A percentile compares a stretch with the other conserved stretches of the same genome.
Evolutionary conservation across 257 asterid species (phyloP).

Genomic region (Solanum dulcamara): DNA sequence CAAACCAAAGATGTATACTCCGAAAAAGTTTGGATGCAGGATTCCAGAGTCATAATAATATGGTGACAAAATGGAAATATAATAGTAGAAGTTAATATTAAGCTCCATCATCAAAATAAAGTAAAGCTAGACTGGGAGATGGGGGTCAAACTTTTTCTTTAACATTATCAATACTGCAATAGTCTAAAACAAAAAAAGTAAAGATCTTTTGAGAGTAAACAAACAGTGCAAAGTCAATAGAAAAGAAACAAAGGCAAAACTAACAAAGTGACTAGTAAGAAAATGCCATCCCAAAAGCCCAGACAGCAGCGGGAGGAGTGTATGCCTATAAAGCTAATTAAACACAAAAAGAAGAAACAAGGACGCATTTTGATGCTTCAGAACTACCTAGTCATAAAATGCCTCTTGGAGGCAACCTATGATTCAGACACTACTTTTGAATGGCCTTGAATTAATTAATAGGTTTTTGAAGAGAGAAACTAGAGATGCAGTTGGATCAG

Average conservation of each 20-base stretch:
- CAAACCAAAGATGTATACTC: accelerated
- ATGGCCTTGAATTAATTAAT: slow-evolving; percentile 29
- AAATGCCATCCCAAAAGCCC: neutral
- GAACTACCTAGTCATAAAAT: neutral
- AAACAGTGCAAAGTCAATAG: neutral
- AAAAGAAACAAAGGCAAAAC: neutral
- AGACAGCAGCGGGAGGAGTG: neutral
- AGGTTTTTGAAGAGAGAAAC: slow-evolving; percentile 37
- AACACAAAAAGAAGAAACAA: neutral
- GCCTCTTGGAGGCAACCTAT: slow-evolving; percentile 7
- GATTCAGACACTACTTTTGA: slow-evolving; percentile 23
- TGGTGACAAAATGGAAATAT: neutral
- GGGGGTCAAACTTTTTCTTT: neutral
- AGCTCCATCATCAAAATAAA: neutral
- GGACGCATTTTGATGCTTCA: neutral
- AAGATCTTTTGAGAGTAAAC: neutral
- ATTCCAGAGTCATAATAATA: neutral
- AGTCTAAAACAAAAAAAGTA: neutral
- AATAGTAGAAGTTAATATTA: neutral
- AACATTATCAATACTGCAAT: neutral
- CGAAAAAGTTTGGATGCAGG: neutral
- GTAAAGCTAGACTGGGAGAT: too few species aligned
- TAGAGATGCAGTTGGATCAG: slow-evolving; percentile 25
- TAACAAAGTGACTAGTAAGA: neutral
- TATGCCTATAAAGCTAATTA: neutral